Evolutionary conservation across 495 filamentous ascomycete genomes (phyloP), one percentile per base, ranked within the genome.

Genomic region (Penicillium paxilli): DNA sequence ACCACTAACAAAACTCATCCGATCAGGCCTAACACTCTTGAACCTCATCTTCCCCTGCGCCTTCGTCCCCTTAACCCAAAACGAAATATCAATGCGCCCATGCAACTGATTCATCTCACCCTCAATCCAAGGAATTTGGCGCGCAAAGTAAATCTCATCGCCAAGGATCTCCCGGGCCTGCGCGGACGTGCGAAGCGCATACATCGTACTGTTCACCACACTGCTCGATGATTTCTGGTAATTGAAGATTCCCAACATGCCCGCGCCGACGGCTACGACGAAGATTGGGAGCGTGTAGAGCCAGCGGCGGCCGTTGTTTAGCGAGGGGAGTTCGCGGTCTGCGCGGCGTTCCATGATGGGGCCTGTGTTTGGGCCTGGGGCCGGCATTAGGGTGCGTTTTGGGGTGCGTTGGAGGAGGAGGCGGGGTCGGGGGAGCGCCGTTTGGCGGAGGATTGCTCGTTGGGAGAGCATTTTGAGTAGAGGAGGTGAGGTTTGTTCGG

Each of bases 101-200:
- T 92, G 89, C 68, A 98, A 71, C 76, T 96, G 93, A 73, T 97
- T 95, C 78, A 98, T 87, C 73, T 89, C 83, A 30, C 94, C 94
- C 64, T 81, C 81, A 54, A 98, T 96, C 92, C 92, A 96, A 11
- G 94, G 93, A 59, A 96, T 88, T 74, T 88, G 83, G 66, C 84
- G 79, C 24, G 84, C 80, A 72, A 96, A 98, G 66, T 96, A 95
- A 47, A 98, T 91, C 73, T 97, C 88, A 65, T 96, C 90, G 21
- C 94, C 94, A 5, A 98, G 76, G 21, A 84, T 72, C 52, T 85
- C 84, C 47, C 91, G 83, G 30, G 91, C 94, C 48, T 76, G 71
- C 6, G 80, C 73, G 42, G 87, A 89, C 11, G 88, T 95, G 49
- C 94, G 89, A 38, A 98, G 81, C 1, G 93, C 87, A 76, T 97